Conservation (phyloP, 495 filamentous ascomycete species). For the Talaromyces ruber region DNA sequence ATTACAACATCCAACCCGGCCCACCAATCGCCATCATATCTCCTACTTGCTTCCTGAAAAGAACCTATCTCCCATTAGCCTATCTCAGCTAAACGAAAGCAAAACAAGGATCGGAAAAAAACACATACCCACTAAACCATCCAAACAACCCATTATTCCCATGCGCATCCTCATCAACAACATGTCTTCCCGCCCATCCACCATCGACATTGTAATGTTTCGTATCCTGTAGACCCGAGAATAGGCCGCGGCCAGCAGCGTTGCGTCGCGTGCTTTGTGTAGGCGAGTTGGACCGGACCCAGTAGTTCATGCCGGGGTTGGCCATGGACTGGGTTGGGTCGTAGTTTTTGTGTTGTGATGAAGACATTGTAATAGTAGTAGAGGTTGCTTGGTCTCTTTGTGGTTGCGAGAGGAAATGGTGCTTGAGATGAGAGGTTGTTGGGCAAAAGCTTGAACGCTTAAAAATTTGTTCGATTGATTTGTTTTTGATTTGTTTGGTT, state of each 20-base stretch:
- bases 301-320: conserved; percentile 6
- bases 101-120: background rate
- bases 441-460: background rate
- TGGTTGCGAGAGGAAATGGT: background rate
- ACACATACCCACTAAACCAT: conserved; percentile 2
- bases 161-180: conserved; percentile 4
- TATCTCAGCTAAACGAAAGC: background rate
- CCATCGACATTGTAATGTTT: conserved; percentile 36
- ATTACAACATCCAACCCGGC: background rate
- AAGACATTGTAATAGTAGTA: background rate
- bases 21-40: background rate
- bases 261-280: conserved; percentile 5
- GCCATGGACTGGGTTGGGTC: background rate
- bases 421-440: background rate
- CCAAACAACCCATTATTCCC: background rate
- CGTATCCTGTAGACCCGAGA: conserved; percentile 35
- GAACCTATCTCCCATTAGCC: background rate
- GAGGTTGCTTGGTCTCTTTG: background rate
- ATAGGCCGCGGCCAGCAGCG: conserved; percentile 30
- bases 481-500: background rate
- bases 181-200: conserved; percentile 24
- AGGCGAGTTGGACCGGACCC: background rate
- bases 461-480: background rate
- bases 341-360: background rate
- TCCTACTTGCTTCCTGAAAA: background rate